Evolutionary conservation across 2,329 filamentous ascomycete genomes (phyloP).

Genomic region (Microdochium paspali): DNA sequence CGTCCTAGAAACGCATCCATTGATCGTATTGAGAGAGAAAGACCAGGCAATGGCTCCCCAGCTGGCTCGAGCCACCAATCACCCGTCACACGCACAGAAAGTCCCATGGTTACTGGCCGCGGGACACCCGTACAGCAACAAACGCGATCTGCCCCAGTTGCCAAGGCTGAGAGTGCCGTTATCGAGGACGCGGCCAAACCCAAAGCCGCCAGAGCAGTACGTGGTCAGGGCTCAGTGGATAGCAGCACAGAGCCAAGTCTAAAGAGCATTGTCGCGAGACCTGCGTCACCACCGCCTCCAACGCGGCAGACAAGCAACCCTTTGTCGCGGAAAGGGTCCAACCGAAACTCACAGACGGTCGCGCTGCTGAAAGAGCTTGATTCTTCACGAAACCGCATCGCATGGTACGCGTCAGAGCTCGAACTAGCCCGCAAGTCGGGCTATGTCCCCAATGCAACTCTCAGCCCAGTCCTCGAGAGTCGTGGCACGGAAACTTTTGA

Average conservation of each 20-base stretch:
- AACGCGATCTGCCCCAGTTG: constrained; percentile 23
- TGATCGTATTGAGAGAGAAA: constrained; percentile 25
- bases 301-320: constrained; percentile 48
- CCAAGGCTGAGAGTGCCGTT: constrained; percentile 21
- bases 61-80: constrained; percentile 23
- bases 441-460: constrained; percentile 64
- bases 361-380: constrained; percentile 82
- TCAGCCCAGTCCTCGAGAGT: constrained; percentile 67
- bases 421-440: constrained; percentile 85
- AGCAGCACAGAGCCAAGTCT: constrained; percentile 51
- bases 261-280: constrained; percentile 30
- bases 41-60: neutral
- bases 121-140: constrained; percentile 51
- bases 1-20: constrained; percentile 39
- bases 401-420: constrained; percentile 94
- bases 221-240: constrained; percentile 59
- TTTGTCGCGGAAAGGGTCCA: constrained; percentile 49
- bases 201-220: constrained; percentile 33
- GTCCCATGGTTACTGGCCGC: constrained; percentile 46
- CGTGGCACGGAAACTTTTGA: constrained; percentile 70
- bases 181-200: constrained; percentile 19
- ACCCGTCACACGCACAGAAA: constrained; percentile 36
- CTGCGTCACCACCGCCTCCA: constrained; percentile 50
- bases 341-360: constrained; percentile 57
- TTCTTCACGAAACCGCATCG: constrained; percentile 73